Conservation (phyloP, 2,329 filamentous ascomycete genomes). For the Dactylellina cionopaga region DNA sequence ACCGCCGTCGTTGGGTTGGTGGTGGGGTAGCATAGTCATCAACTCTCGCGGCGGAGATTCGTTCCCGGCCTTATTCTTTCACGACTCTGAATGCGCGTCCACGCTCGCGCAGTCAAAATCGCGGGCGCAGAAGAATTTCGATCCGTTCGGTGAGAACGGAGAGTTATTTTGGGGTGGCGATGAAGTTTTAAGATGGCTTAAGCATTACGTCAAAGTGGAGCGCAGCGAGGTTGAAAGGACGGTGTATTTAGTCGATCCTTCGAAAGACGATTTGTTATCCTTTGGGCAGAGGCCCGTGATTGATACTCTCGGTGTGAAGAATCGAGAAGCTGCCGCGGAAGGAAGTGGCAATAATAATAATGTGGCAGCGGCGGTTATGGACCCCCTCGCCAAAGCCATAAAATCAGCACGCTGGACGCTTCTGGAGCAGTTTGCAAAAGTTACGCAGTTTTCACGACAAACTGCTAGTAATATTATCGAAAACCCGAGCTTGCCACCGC, state of each 20-base stretch:
- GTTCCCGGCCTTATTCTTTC: constrained; percentile 95
- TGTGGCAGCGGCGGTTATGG: constrained; percentile 77
- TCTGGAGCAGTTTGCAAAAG: constrained; percentile 94
- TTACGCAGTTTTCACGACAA: constrained; percentile 91
- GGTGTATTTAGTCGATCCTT: constrained; percentile 89
- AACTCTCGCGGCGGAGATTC: constrained; percentile 90
- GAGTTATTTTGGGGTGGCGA: constrained; percentile 98
- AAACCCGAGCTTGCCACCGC: constrained; percentile 88
- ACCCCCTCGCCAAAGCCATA: constrained; percentile 89
- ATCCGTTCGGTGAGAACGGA: constrained; percentile 85
- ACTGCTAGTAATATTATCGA: constrained; percentile 93
- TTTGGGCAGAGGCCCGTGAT: constrained; percentile 75
- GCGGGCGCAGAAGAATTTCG: constrained; percentile 82
- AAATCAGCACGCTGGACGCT: constrained; percentile 97
- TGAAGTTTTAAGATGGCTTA: constrained; percentile 90
- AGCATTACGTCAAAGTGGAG: constrained; percentile 82
- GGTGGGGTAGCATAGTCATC: constrained; percentile 95
- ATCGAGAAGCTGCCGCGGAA: constrained; percentile 34
- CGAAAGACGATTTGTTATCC: constrained; percentile 80
- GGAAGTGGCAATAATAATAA: constrained; percentile 61
- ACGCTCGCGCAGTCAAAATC: constrained; percentile 95
- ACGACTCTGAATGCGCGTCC: constrained; percentile 94
- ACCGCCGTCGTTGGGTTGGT: constrained; percentile 95
- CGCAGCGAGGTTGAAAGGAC: constrained; percentile 86
- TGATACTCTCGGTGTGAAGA: constrained; percentile 53